phyloP scores from a whole-genome alignment of 257 asterid species.

The Fraxinus pennsylvanica region DNA sequence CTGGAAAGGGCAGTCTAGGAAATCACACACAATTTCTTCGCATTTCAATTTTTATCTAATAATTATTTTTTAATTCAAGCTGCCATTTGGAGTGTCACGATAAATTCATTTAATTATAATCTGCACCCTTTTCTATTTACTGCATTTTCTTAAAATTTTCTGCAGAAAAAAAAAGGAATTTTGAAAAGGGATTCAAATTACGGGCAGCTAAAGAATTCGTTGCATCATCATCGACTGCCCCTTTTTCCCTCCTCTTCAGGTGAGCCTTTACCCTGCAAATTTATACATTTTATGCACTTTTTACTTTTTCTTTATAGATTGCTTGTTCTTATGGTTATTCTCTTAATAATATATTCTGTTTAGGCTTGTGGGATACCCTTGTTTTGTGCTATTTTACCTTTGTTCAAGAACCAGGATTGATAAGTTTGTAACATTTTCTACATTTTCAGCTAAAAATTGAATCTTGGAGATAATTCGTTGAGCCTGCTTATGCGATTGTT shows the following conservation, averaged over 20 bases:
- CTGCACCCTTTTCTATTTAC: slow-evolving; percentile 16
- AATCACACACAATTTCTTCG: slow-evolving; percentile 23
- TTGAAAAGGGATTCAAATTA: neutral
- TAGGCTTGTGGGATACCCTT: slow-evolving; percentile 31
- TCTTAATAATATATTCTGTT: slow-evolving; percentile 15
- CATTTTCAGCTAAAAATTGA: slow-evolving; percentile 42
- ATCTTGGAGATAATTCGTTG: slow-evolving; percentile 41
- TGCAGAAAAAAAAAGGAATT: neutral
- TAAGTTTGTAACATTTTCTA: slow-evolving; percentile 10
- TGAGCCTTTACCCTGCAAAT: slow-evolving; percentile 35
- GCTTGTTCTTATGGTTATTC: slow-evolving; percentile 35
- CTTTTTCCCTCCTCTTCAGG: slow-evolving; percentile 36
- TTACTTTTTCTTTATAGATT: slow-evolving; percentile 27
- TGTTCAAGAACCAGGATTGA: slow-evolving; percentile 25
- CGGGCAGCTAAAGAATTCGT: slow-evolving; percentile 22
- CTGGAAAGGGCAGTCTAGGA: slow-evolving; percentile 70
- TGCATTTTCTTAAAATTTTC: slow-evolving; percentile 24
- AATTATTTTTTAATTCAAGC: slow-evolving; percentile 22
- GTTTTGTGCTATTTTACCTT: slow-evolving; percentile 18
- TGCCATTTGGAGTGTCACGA: slow-evolving; percentile 29
- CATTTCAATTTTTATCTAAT: slow-evolving; percentile 12
- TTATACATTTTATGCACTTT: slow-evolving; percentile 35
- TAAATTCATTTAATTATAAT: slow-evolving; percentile 16
- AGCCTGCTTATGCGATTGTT: slow-evolving; percentile 40
- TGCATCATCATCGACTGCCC: slow-evolving; percentile 40